Evolutionary conservation across 495 filamentous ascomycete genomes (phyloP).

Genomic region (Penicillium soppii): DNA sequence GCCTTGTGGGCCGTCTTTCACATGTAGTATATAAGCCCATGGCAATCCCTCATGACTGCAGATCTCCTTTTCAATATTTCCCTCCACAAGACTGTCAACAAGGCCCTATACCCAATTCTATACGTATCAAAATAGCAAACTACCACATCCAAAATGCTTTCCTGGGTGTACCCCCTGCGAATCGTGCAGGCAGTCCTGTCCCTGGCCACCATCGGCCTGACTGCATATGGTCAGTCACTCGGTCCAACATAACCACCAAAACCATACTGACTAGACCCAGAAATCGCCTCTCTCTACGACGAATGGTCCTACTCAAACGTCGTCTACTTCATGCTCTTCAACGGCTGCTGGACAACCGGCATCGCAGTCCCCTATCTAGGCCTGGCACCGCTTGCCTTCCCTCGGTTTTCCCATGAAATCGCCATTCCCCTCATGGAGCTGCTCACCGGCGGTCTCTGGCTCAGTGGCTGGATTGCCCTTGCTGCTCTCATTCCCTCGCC

Average conservation of each 20-base stretch:
- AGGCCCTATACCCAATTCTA: background rate
- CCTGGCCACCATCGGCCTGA: constrained; percentile 63
- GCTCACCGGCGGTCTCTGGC: constrained; percentile 44
- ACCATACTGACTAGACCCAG: constrained; percentile 5
- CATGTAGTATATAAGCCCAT: constrained; percentile 2
- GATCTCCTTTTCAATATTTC: background rate
- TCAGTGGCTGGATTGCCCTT: constrained; percentile 68
- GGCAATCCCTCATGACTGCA: background rate
- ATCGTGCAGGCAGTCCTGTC: constrained; percentile 58
- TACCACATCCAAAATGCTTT: constrained; percentile 15
- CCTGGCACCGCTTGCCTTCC: constrained; percentile 55
- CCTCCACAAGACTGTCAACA: background rate
- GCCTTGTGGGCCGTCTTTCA: constrained; percentile 1
- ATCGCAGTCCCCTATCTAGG: constrained; percentile 62
- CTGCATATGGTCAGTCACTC: constrained; percentile 57
- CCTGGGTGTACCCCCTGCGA: constrained; percentile 51
- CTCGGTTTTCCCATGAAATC: constrained; percentile 52
- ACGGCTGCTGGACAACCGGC: constrained; percentile 61
- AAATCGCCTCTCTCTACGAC: constrained; percentile 29
- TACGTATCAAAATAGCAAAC: background rate
- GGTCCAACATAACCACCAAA: background rate
- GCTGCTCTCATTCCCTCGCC: constrained; percentile 55
- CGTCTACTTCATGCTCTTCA: constrained; percentile 67
- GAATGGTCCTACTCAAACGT: constrained; percentile 26
- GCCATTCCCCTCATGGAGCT: constrained; percentile 24